These are phyloP conservation scores for Talaromyces sp. DNA, from an alignment of 2,329 filamentous ascomycete species.

Conservation along the genomic window DNA sequence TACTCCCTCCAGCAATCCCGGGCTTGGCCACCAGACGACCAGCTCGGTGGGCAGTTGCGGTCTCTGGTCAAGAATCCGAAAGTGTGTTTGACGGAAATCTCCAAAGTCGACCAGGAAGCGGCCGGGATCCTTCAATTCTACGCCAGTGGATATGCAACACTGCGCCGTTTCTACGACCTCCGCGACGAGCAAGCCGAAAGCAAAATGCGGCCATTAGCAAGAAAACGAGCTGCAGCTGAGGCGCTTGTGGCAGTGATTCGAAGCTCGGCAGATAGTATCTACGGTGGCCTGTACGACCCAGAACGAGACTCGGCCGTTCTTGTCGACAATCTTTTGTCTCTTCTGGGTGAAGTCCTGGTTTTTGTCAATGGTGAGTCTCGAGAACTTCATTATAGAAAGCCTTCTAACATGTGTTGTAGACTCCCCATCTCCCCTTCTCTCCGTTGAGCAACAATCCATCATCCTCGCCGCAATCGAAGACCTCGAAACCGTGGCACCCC, in stretches of 20 bases:
- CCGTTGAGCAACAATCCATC: slow-evolving; percentile 66
- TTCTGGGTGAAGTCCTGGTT: slow-evolving; percentile 77
- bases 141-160: slow-evolving; percentile 85
- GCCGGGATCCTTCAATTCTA: slow-evolving; percentile 78
- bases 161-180: slow-evolving; percentile 86
- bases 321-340: slow-evolving; percentile 76
- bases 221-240: slow-evolving; percentile 65
- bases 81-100: slow-evolving; percentile 64
- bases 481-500: slow-evolving; percentile 66
- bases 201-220: slow-evolving; percentile 49
- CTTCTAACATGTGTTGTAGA: slow-evolving; percentile 26
- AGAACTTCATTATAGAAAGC: background rate
- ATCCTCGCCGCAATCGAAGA: slow-evolving; percentile 76
- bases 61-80: slow-evolving; percentile 68
- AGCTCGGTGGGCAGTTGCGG: slow-evolving; percentile 69
- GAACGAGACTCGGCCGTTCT: slow-evolving; percentile 76
- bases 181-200: slow-evolving; percentile 61
- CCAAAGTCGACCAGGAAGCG: slow-evolving; percentile 70
- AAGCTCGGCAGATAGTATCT: slow-evolving; percentile 84
- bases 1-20: slow-evolving; percentile 81
- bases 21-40: slow-evolving; percentile 65
- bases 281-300: slow-evolving; percentile 81
- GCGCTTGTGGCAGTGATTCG: slow-evolving; percentile 78
- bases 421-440: slow-evolving; percentile 55
- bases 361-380: slow-evolving; percentile 59